Base-by-base conservation (phyloP, 768 basidiomycete genomes). In the Cubamyces sp. region DNA sequence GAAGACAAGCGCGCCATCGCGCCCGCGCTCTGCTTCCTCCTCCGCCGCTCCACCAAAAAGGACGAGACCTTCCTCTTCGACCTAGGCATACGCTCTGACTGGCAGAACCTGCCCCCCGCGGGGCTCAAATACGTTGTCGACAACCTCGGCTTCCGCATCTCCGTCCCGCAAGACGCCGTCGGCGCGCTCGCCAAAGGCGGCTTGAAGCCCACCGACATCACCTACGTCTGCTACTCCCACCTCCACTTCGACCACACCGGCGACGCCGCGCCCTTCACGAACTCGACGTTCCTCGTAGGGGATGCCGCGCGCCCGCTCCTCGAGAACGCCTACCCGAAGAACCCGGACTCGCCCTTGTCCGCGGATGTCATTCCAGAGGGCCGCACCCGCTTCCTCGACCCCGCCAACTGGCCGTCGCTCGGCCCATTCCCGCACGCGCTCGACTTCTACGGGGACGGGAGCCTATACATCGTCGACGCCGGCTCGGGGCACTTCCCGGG, bases 381-480 rank as follows among this genome's bases (percentile, higher is more conserved):
- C 40, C 59, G 64, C 54, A 61, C 55, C 14, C 30, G 30, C 14
- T 60, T 48, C 57, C 55, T 82, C 25, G 60, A 68, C 26, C 62
- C 69, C 3, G 74, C 74, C 0, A 73, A 75, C 70, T 60, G 65
- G 50, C 68, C 70, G 25, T 72, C 81, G 23, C 68, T 85, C 40
- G 84, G 82, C 0, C 82, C 82, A 2, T 85, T 84, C 67, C 80
- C 82, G 28, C 63, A 57, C 50, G 65, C 47, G 19, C 49, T 62
- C 49, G 84, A 87, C 72, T 80, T 78, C 65, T 85, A 81, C 62
- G 78, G 77, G 14, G 85, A 88, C 61, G 86, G 85, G 4, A 83
- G 80, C 63, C 66, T 85, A 30, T 87, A 83, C 66, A 76, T 87
- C 63, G 68, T 87, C 60, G 82, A 87, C 65, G 79, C 84, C 1